Evolutionary conservation across 495 filamentous ascomycete species (phyloP).

Genomic region (Penicillium parvum): DNA sequence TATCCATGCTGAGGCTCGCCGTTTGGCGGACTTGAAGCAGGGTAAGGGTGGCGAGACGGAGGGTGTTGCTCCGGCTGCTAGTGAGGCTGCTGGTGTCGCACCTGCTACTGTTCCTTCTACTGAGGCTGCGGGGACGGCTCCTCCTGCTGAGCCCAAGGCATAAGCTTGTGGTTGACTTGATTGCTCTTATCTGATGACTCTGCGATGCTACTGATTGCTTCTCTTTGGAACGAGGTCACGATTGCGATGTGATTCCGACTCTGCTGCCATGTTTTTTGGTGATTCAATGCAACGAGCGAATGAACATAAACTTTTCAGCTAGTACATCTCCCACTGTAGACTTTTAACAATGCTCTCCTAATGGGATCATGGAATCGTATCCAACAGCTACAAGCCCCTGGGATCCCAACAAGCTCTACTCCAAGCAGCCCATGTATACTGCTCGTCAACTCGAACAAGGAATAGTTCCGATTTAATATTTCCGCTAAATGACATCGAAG

Average conservation of each 20-base stretch:
- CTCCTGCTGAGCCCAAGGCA: slow-evolving; percentile 29
- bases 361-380: too few species aligned
- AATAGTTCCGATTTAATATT: too few species aligned
- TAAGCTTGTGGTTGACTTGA: slow-evolving; percentile 15
- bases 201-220: neutral
- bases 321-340: too few species aligned
- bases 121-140: slow-evolving; percentile 20
- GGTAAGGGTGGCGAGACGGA: slow-evolving; percentile 51
- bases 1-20: slow-evolving; percentile 83
- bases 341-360: too few species aligned
- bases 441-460: too few species aligned
- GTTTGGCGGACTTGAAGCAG: slow-evolving; percentile 83
- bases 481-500: too few species aligned
- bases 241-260: slow-evolving; percentile 14
- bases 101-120: slow-evolving; percentile 12
- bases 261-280: slow-evolving; percentile 1
- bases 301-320: slow-evolving; percentile 3
- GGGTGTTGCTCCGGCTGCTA: slow-evolving; percentile 22
- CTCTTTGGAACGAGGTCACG: slow-evolving; percentile 10
- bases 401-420: too few species aligned
- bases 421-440: too few species aligned
- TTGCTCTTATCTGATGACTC: slow-evolving; percentile 4
- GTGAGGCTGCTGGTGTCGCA: slow-evolving; percentile 14
- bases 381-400: too few species aligned
- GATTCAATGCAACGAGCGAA: slow-evolving; percentile 5